Conservation (phyloP, 441 rosid species). For the Geranium incanum region DNA sequence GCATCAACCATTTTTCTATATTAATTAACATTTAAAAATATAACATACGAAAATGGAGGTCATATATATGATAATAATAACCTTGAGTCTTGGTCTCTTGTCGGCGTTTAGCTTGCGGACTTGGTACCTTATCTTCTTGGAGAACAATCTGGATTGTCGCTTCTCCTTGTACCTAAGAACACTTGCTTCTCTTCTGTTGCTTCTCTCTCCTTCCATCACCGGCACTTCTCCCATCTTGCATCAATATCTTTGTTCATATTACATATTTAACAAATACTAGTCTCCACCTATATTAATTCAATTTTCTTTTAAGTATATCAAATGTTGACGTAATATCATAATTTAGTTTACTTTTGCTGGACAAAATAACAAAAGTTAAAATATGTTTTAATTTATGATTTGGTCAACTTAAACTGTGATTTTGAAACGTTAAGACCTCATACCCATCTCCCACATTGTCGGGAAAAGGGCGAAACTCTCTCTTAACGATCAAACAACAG, state of each 20-base stretch:
- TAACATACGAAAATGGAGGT: background rate
- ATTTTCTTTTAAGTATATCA: too few relatives aligned
- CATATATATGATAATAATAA: background rate
- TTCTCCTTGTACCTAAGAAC: slow-evolving; percentile 72
- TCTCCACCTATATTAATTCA: too few relatives aligned
- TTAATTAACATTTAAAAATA: background rate
- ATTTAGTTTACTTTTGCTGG: background rate
- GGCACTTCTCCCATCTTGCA: slow-evolving; percentile 61
- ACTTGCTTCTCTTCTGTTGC: slow-evolving; percentile 61
- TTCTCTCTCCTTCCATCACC: slow-evolving; percentile 54
- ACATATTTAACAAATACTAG: too few relatives aligned
- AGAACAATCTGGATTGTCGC: slow-evolving; percentile 61
- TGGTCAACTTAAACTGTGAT: too few relatives aligned
- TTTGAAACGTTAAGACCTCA: too few relatives aligned
- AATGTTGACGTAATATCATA: too few relatives aligned
- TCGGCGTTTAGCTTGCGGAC: slow-evolving; percentile 80
- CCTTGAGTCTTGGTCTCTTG: slow-evolving; percentile 76
- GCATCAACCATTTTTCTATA: background rate
- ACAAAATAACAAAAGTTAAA: too few relatives aligned
- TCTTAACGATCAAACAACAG: too few relatives aligned
- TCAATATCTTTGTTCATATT: background rate
- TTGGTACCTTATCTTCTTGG: slow-evolving; percentile 79
- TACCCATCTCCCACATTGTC: too few relatives aligned
- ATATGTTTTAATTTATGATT: too few relatives aligned
- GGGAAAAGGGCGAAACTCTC: too few relatives aligned